A percentile compares a stretch with the other conserved stretches of the same genome.
phyloP scores from a whole-genome alignment of 495 filamentous ascomycete genomes.

The Trichoderma parareesei region DNA sequence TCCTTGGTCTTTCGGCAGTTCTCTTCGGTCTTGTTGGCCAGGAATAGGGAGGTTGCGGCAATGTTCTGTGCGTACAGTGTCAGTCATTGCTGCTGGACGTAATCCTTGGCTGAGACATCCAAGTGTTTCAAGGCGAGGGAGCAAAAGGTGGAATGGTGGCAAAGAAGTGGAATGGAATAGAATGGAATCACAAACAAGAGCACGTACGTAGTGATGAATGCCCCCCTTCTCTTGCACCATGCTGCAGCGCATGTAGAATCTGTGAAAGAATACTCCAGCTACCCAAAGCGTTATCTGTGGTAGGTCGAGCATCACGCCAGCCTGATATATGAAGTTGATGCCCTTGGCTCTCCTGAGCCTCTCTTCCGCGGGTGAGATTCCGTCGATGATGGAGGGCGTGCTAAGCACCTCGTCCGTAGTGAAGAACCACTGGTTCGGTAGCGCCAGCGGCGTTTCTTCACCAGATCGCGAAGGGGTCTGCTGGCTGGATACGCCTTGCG shows the following conservation, averaged over 20 bases:
- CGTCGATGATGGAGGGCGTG: conserved; percentile 78
- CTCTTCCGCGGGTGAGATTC: conserved; percentile 67
- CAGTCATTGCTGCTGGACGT: background rate
- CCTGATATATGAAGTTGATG: conserved; percentile 91
- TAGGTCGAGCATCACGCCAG: conserved; percentile 85
- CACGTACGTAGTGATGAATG: conserved; percentile 74
- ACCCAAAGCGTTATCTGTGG: conserved; percentile 87
- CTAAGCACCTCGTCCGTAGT: conserved; percentile 70
- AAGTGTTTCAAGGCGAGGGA: background rate
- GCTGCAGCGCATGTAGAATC: conserved; percentile 84
- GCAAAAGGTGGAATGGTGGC: background rate
- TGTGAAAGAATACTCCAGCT: conserved; percentile 88
- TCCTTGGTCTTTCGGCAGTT: conserved; percentile 91
- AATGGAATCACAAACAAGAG: background rate
- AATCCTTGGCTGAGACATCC: too few relatives aligned
- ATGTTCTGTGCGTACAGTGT: conserved; percentile 44
- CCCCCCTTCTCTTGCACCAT: conserved; percentile 62
- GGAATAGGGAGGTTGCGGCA: conserved; percentile 80
- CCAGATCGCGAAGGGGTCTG: conserved; percentile 30
- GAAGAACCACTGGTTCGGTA: conserved; percentile 76
- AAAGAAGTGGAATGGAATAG: background rate
- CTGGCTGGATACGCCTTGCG: conserved; percentile 32
- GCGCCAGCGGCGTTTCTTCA: conserved; percentile 23
- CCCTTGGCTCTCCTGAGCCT: conserved; percentile 74
- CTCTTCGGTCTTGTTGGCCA: conserved; percentile 95